Evolutionary conservation across 306 rosid genomes (phyloP), one percentile per base, ranked within the genome.

Genomic region (Gastrolobium villosum): DNA sequence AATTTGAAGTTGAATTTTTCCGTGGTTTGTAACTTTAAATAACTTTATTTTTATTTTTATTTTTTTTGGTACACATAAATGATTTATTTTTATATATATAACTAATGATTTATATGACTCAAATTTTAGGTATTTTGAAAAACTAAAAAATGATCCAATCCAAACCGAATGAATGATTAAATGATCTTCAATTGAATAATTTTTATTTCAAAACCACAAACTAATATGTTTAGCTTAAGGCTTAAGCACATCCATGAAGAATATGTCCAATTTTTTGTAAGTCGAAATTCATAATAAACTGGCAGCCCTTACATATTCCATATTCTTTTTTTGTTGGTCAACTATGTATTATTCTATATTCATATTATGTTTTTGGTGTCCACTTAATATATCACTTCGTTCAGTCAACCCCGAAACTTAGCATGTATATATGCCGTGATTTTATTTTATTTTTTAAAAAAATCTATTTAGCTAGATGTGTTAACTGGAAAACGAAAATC

Each of bases 321-420:
- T 10, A 5, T 72, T 40, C 4, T 10, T 15, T 36, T 52, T n/a
- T 52, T 15, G 0, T 14, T 11, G 15, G 50, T 37, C 50, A 53
- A 15, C 48, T 44, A 70, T 53, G 36, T 30, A 4, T 45, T 61
- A 0, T 32, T 72, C 30, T 48, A 48, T 56, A 34, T 80, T 72
- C 67, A 72, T n/a, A n/a, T 20, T 20, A 20, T 20, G 26, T 20
- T 20, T 20, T 20, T 20, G 26, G 26, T 20, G 26, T 20, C 26
- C 26, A 20, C 26, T 20, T 20, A 20, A 20, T 20, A 20, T 20
- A 20, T 20, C 26, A 20, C 26, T 20, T 20, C 26, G 26, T 20
- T 20, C 26, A 20, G 26, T 20, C 26, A 20, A 20, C 26, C 26
- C 26, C 26, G 26, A 20, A 20, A 20, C 0, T 52, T 52, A 52